Percentiles rank a stretch among this genome's conserved stretches.
These are phyloP conservation scores for Iberis amara DNA, from an alignment of 441 rosid genomes.

Conservation along the genomic window DNA sequence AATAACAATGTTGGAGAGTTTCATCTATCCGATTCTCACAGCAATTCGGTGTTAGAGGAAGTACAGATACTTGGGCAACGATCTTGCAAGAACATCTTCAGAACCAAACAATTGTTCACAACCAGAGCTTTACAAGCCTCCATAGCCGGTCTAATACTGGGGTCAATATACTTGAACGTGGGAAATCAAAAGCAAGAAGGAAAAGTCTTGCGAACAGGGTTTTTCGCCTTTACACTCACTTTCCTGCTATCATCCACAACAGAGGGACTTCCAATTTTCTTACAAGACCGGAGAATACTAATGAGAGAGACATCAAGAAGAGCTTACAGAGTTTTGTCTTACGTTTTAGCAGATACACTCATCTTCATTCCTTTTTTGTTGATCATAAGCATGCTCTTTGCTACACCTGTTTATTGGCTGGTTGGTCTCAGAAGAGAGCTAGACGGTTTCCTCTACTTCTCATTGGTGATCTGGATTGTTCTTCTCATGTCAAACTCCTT, in stretches of 20 bases:
- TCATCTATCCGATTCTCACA: conserved; percentile 32
- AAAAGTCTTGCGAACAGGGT: conserved; percentile 49
- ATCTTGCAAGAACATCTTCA: conserved; percentile 73
- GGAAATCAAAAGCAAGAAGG: conserved; percentile 46
- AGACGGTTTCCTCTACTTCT: conserved; percentile 67
- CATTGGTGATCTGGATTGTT: conserved; percentile 72
- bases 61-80: conserved; percentile 61
- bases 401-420: conserved; percentile 76
- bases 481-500: conserved; percentile 80
- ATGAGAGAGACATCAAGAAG: conserved; percentile 77
- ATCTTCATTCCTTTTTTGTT: conserved; percentile 46
- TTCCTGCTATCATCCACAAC: conserved; percentile 78
- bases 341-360: conserved; percentile 34
- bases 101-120: conserved; percentile 75
- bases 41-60: conserved; percentile 48
- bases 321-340: conserved; percentile 64
- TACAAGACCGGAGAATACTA: conserved; percentile 66
- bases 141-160: conserved; percentile 68
- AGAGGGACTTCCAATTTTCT: conserved; percentile 74
- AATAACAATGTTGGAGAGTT: conserved; percentile 22
- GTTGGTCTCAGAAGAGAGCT: conserved; percentile 58
- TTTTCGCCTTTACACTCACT: conserved; percentile 80
- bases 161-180: conserved; percentile 64
- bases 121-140: conserved; percentile 75
- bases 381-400: conserved; percentile 57